phyloP scores from a whole-genome alignment of 129 eudicot genomes.

The Lactuca sativa region DNA sequence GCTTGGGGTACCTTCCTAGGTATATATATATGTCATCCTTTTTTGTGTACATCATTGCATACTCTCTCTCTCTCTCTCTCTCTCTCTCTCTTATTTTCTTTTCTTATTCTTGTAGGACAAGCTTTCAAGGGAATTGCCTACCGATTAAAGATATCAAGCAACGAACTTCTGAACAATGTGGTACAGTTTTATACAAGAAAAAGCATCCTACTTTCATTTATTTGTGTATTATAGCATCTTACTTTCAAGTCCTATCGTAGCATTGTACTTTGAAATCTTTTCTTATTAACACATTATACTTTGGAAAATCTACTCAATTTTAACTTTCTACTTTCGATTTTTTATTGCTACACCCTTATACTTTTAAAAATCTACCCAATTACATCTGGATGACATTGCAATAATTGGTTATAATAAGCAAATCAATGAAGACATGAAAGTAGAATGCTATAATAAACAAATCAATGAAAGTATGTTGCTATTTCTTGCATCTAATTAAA shows the following conservation, averaged over 20 bases:
- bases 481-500: not conserved
- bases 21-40: conserved; percentile 43
- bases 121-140: conserved; percentile 92
- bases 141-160: conserved; percentile 65
- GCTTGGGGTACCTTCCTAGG: conserved; percentile 87
- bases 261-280: not conserved
- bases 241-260: not conserved
- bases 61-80: not conserved
- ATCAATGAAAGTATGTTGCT: not conserved
- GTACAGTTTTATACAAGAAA: conserved; percentile 37
- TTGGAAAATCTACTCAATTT: not conserved
- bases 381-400: not conserved
- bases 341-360: no score
- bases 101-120: conserved; percentile 42
- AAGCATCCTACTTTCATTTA: not conserved
- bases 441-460: not conserved
- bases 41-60: conserved; percentile 12
- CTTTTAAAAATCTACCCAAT: no score
- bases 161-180: conserved; percentile 74
- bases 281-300: no score
- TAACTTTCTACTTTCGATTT: not conserved
- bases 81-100: conserved; percentile 11
- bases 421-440: not conserved
- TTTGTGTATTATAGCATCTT: not conserved
- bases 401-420: no score